These are phyloP conservation scores for Raffaelea albimanens DNA, from an alignment of 2,329 filamentous ascomycete genomes.

Conservation along the genomic window DNA sequence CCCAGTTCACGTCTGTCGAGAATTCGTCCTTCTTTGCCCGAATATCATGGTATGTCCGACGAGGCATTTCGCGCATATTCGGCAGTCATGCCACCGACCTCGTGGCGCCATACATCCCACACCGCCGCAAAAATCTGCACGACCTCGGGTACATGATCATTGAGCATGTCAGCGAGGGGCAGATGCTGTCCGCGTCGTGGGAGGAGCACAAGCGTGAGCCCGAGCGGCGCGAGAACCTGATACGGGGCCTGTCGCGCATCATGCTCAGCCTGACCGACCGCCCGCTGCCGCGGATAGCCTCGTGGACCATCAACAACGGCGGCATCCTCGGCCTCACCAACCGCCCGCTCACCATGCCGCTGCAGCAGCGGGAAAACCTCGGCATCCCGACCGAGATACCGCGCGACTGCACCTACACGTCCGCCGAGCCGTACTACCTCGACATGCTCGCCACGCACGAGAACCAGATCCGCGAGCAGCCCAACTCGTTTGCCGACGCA, in stretches of 20 bases:
- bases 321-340: slow-evolving; percentile 6
- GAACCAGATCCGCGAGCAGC: slow-evolving; percentile 16
- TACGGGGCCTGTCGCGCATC: slow-evolving; percentile 17
- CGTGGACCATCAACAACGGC: slow-evolving; percentile 17
- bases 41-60: background rate
- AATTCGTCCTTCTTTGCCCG: background rate
- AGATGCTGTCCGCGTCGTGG: slow-evolving; percentile 21
- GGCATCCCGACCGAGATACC: slow-evolving; percentile 19
- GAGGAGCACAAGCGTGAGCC: slow-evolving; percentile 11
- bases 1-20: background rate
- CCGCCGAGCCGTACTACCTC: slow-evolving; percentile 17
- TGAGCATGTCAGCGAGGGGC: slow-evolving; percentile 16
- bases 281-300: slow-evolving; percentile 16
- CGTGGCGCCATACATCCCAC: background rate
- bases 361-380: slow-evolving; percentile 21
- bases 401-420: slow-evolving; percentile 19
- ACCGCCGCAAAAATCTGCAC: slow-evolving; percentile 6
- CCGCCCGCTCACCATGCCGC: slow-evolving; percentile 10
- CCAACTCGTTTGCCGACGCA: slow-evolving; percentile 8
- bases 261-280: slow-evolving; percentile 18
- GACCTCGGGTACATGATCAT: slow-evolving; percentile 16
- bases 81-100: too few relatives aligned
- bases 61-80: too few relatives aligned
- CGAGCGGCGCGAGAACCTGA: slow-evolving; percentile 17
- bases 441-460: slow-evolving; percentile 18